These are phyloP conservation scores for Martensiomyces pterosporus DNA, from an alignment of 192 early-diverging fungal genomes.

Conservation along the genomic window DNA sequence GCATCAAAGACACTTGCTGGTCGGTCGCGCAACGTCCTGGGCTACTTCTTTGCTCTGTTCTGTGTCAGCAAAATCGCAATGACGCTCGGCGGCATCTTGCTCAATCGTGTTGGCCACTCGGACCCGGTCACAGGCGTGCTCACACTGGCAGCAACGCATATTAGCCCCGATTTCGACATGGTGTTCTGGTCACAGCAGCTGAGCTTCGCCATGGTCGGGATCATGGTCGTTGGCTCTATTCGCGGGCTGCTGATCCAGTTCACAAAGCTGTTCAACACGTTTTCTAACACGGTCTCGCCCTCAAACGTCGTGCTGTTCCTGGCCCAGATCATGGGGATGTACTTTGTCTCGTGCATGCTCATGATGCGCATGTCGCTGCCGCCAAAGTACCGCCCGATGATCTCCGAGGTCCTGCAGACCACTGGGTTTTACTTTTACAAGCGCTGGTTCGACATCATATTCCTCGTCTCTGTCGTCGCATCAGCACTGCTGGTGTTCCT, in stretches of 20 bases:
- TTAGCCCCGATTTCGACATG: conserved; percentile 67
- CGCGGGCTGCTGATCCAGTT: conserved; percentile 83
- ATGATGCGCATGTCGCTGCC: conserved; percentile 91
- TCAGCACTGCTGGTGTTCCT: conserved; percentile 70
- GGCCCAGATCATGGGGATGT: conserved; percentile 89
- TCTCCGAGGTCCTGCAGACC: conserved; percentile 71
- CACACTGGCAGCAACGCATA: conserved; percentile 63
- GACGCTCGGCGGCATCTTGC: conserved; percentile 75
- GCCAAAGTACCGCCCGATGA: conserved; percentile 74
- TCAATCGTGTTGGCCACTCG: conserved; percentile 65
- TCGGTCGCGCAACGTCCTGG: conserved; percentile 74
- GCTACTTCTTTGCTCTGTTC: conserved; percentile 81
- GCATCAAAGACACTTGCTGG: conserved; percentile 70
- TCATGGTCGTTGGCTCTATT: conserved; percentile 86
- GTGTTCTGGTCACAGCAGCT: conserved; percentile 87
- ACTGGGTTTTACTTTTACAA: conserved; percentile 90
- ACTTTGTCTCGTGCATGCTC: conserved; percentile 85
- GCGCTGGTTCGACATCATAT: conserved; percentile 92
- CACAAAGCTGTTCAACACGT: conserved; percentile 69
- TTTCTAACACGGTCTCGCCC: conserved; percentile 66
- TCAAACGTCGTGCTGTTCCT: conserved; percentile 74
- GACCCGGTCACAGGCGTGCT: conserved; percentile 82
- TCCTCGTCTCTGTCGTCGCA: conserved; percentile 73
- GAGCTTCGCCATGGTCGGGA: conserved; percentile 85
- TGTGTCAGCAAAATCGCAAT: conserved; percentile 87